phyloP scores from a whole-genome alignment of 768 basidiomycete species.

The Russula sp. region DNA sequence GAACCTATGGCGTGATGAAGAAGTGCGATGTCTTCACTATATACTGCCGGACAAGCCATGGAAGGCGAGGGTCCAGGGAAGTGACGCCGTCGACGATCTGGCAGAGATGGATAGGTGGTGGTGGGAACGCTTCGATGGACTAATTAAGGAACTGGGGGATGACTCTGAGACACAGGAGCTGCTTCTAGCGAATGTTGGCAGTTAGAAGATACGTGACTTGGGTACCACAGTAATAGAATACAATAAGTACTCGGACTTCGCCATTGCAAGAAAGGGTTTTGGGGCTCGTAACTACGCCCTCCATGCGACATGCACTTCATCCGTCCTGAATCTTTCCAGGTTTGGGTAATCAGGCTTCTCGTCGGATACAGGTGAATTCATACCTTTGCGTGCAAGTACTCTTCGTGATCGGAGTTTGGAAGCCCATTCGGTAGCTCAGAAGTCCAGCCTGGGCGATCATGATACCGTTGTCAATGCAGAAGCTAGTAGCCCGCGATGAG shows the following conservation, averaged over 20 bases:
- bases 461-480: constrained; percentile 99
- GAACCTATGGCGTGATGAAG: constrained; percentile 75
- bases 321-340: constrained; percentile 76
- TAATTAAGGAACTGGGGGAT: constrained; percentile 39
- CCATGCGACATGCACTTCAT: constrained; percentile 92
- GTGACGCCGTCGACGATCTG: constrained; percentile 41
- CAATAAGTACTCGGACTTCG: not conserved
- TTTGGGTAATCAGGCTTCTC: not conserved
- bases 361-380: constrained; percentile 16
- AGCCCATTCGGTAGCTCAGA: constrained; percentile 87
- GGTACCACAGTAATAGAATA: not conserved
- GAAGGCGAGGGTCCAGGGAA: constrained; percentile 46
- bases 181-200: constrained; percentile 45
- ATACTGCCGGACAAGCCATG: constrained; percentile 87
- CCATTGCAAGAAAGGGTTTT: not conserved
- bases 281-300: constrained; percentile 42
- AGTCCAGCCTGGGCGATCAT: constrained; percentile 99
- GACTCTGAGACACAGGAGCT: constrained; percentile 48
- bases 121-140: constrained; percentile 58
- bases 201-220: not conserved
- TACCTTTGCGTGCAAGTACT: constrained; percentile 92
- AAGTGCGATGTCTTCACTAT: constrained; percentile 84
- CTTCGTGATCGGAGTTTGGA: constrained; percentile 65
- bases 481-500: constrained; percentile 35
- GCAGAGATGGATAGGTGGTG: constrained; percentile 64